Evolutionary conservation across 2,329 filamentous ascomycete species (phyloP), one percentile per base, ranked within the genome.

Genomic region (Thielaviopsis cerberus): DNA sequence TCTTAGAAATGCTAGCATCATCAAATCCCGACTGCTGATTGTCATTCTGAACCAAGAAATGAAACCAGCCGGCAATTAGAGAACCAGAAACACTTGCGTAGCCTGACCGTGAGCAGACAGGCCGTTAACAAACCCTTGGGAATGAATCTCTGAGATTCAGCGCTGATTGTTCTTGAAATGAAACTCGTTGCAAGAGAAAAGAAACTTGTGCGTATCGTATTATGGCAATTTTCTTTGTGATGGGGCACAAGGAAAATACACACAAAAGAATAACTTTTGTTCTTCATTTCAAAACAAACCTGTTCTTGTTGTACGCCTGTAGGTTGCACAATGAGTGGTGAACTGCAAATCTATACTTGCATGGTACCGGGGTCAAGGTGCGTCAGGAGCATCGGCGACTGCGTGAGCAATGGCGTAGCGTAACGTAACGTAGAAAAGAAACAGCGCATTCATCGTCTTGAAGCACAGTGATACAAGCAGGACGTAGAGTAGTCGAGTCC

Each of bases 351-450:
- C 22, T 25, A 17, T 11, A 8, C 26, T 53, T 56, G 50, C 34
- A 57, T 53, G 4, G 52, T 41, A 17, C 34, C 34, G 34, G 15
- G 34, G 15, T 17, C 15, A 41, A 41, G n/a, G 34, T 50, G 59
- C 57, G 51, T 23, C 55, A 55, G 48, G 53, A 53, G 59, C 52
- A 53, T 41, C 53, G 48, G 45, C 53, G 54, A 57, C 23, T 55
- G 59, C 56, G 34, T 30, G 17, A 54, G 59, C 55, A 58, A 55
- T 51, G 45, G 45, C 52, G 56, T 55, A 48, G 53, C 59, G 45
- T 60, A 58, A 57, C 59, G 45, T 60, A 58, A 57, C 55, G 53
- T 58, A 57, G 37, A 58, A 58, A 58, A 58, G 59, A 60, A 60
- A 53, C 26, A 52, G 55, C 59, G 53, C 59, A 50, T 50, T 60